phyloP scores from a whole-genome alignment of 139 green algal species.

The Gonium pectorale region DNA sequence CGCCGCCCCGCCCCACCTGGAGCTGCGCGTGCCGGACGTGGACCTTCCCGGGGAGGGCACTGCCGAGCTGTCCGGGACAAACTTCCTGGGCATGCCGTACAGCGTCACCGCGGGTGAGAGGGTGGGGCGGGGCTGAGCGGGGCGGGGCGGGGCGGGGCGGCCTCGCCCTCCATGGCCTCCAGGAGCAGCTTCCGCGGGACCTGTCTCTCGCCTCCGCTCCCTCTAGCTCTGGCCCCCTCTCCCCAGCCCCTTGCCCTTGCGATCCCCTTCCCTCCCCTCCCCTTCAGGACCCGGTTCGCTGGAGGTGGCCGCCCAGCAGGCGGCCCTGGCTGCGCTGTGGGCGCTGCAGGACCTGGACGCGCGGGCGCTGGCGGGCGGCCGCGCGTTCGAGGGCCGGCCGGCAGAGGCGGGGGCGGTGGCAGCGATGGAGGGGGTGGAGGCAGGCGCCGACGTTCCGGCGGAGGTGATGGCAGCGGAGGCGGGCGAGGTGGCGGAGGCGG shows the following conservation, averaged over 20 bases:
- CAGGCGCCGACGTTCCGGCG: not conserved
- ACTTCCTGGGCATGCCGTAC: conserved; percentile 30
- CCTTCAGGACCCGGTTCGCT: conserved; percentile 5
- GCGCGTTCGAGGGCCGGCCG: not conserved
- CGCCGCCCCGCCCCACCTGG: not conserved
- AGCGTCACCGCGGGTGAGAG: conserved; percentile 9
- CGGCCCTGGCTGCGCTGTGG: conserved; percentile 9
- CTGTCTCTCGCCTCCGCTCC: no score
- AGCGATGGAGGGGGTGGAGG: not conserved
- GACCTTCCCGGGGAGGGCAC: conserved; percentile 12
- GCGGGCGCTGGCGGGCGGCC: not conserved
- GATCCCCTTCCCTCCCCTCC: not conserved
- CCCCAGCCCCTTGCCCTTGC: not conserved
- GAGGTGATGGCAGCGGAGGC: not conserved
- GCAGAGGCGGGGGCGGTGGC: not conserved
- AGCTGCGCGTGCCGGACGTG: conserved; percentile 13
- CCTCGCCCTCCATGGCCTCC: no score
- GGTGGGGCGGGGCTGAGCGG: not conserved
- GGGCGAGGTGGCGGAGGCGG: not conserved
- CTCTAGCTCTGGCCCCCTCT: not conserved
- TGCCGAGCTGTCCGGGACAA: conserved; percentile 3
- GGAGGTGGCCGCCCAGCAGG: conserved; percentile 22
- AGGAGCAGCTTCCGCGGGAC: no score
- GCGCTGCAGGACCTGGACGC: conserved; percentile 23
- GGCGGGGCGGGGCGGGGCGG: no score